phyloP scores from a whole-genome alignment of 176 grass and related monocot genomes.

The Saccharum spontaneum region DNA sequence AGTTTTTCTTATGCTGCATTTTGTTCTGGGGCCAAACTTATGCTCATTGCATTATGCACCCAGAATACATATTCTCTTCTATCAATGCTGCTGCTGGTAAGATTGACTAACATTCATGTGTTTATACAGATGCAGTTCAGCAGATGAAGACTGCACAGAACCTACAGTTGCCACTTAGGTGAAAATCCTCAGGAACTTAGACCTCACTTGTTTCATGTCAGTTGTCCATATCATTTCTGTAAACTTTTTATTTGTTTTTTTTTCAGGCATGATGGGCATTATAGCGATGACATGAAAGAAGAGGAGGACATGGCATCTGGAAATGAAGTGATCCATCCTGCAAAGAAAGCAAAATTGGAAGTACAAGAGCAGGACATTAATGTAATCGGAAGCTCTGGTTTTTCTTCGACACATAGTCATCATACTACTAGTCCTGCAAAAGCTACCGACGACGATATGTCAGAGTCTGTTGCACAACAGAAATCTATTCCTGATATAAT shows the following conservation, averaged over 20 bases:
- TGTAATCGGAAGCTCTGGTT: slow-evolving; percentile 20
- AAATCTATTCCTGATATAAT: slow-evolving; percentile 73
- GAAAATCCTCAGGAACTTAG: slow-evolving; percentile 29
- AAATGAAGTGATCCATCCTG: slow-evolving; percentile 41
- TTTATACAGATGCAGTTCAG: slow-evolving; percentile 27
- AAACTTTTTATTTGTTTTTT: slow-evolving; percentile 31
- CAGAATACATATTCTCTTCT: slow-evolving; percentile 19
- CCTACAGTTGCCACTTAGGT: slow-evolving; percentile 32
- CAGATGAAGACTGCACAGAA: slow-evolving; percentile 36
- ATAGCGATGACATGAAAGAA: slow-evolving; percentile 16
- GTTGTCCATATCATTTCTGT: slow-evolving; percentile 8
- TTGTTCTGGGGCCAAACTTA: slow-evolving; percentile 7
- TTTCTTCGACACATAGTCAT: slow-evolving; percentile 24
- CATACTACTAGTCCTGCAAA: slow-evolving; percentile 37
- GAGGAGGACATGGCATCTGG: slow-evolving; percentile 12
- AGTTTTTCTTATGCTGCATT: slow-evolving; percentile 21
- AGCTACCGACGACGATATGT: slow-evolving; percentile 32
- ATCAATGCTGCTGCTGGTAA: slow-evolving; percentile 29
- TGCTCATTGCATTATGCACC: slow-evolving; percentile 9
- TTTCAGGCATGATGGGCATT: slow-evolving; percentile 39
- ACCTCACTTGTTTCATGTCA: slow-evolving; percentile 2
- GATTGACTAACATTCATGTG: slow-evolving; percentile 28
- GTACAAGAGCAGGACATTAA: slow-evolving; percentile 24
- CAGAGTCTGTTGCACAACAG: slow-evolving; percentile 33
- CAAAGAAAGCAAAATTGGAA: slow-evolving; percentile 55